Evolutionary conservation across 2,329 filamentous ascomycete genomes (phyloP), one percentile per base, ranked within the genome.

Genomic region (Clarireedia homoeocarpa): DNA sequence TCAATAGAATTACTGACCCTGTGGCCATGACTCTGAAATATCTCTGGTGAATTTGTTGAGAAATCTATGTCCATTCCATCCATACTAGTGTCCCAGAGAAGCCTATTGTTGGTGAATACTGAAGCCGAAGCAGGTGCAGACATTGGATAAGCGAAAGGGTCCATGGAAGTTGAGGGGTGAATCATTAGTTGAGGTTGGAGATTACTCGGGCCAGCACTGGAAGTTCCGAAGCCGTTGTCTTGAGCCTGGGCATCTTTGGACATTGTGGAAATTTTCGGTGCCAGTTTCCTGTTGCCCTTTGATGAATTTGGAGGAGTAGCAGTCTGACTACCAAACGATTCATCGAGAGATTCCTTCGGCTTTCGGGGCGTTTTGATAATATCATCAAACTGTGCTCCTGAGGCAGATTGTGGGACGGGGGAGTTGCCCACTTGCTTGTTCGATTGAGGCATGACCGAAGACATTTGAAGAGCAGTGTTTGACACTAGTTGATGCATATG

Each of bases 401-500:
- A 53, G 12, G 56, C 46, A 51, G 62, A 59, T 49, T 63, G 60
- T 48, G 75, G 71, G 36, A 71, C 75, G 36, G 82, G 78, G 51
- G 84, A 84, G 15, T 83, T 85, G 14, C 75, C 75, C 45, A 86
- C 69, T 63, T 78, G 77, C 65, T 75, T 60, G 81, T 77, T 36
- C 79, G 78, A 40, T 63, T 84, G 79, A 38, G 38, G 23, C 36
- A 34, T 44, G 65, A 85, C 81, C 34, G 82, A 78, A 58, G 82
- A 80, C 55, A 85, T 70, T 55, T 76, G 73, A 53, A 81, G 70
- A 65, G 73, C 78, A 15, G 75, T 72, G 63, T 76, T 75, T 45
- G 78, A 73, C 45, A 79, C 79, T 63, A 81, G 78, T 67, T 85
- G 79, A 63, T 82, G 83, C 64, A 77, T 79, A 81, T 86, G 82